These are phyloP conservation scores for Cladosporium halotolerans DNA, from an alignment of 2,329 filamentous ascomycete genomes.

Conservation along the genomic window DNA sequence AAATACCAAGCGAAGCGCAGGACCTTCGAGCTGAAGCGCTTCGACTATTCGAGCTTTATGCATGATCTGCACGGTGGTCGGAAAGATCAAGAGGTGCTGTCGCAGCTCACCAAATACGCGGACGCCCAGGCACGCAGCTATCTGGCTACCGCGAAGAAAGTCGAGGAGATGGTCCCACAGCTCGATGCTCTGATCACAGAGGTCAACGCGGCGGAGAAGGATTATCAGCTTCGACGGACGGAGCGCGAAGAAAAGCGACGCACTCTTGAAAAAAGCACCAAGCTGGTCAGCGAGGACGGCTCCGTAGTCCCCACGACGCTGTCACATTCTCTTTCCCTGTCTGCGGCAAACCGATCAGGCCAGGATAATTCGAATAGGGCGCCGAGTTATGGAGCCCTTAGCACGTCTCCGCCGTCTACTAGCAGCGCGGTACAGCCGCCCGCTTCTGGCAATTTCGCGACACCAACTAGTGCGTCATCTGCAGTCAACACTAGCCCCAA, in stretches of 20 bases:
- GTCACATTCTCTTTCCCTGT: constrained; percentile 23
- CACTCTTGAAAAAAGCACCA: constrained; percentile 80
- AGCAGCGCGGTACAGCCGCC: constrained; percentile 20
- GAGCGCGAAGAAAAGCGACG: constrained; percentile 93
- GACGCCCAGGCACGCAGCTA: constrained; percentile 83
- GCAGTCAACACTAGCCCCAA: constrained; percentile 26
- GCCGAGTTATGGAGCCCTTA: constrained; percentile 18
- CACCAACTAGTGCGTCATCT: constrained; percentile 15
- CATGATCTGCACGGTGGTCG: constrained; percentile 98
- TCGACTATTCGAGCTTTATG: constrained; percentile 99
- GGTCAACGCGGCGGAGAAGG: constrained; percentile 90
- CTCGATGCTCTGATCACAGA: constrained; percentile 82
- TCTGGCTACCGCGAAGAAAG: constrained; percentile 73
- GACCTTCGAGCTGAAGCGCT: constrained; percentile 94
- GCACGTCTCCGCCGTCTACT: constrained; percentile 23
- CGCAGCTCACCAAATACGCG: constrained; percentile 88
- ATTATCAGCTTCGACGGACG: constrained; percentile 91
- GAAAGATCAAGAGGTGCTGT: constrained; percentile 94
- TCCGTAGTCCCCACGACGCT: constrained; percentile 23
- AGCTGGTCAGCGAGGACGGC: constrained; percentile 32
- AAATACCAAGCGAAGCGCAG: constrained; percentile 93
- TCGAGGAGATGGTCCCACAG: constrained; percentile 80
- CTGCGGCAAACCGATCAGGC: constrained; percentile 19
- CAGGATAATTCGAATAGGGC: constrained; percentile 20
- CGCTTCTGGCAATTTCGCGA: constrained; percentile 18